A percentile compares a stretch with the other conserved stretches of the same genome.
These are phyloP conservation scores for Boletus mariae DNA, from an alignment of 1,284 basidiomycete species.

Conservation along the genomic window DNA sequence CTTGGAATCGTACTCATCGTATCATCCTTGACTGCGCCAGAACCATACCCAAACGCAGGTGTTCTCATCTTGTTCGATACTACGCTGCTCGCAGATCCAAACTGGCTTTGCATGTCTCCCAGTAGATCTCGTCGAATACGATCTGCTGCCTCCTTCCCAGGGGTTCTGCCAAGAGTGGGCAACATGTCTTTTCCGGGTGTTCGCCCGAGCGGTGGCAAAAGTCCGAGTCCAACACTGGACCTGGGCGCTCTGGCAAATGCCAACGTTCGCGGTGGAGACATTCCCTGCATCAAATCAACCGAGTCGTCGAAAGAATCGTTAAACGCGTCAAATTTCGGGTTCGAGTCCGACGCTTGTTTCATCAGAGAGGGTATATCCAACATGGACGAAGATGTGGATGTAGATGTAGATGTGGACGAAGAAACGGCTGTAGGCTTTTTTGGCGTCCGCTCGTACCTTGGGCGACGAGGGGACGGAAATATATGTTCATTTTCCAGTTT, in stretches of 20 bases:
- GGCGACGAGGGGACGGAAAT: constrained; percentile 38
- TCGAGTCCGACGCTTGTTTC: constrained; percentile 24
- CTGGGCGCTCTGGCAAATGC: constrained; percentile 74
- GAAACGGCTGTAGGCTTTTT: constrained; percentile 23
- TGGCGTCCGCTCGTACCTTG: constrained; percentile 31
- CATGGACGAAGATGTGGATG: constrained; percentile 28
- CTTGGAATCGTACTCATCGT: constrained; percentile 64
- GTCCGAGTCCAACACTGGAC: constrained; percentile 47
- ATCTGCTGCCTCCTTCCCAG: constrained; percentile 61
- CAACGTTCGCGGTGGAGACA: constrained; percentile 87
- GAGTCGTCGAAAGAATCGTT: constrained; percentile 60
- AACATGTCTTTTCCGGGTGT: constrained; percentile 55
- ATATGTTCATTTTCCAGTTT: constrained; percentile 58
- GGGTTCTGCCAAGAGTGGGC: constrained; percentile 56
- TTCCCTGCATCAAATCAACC: constrained; percentile 47
- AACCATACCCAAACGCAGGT: constrained; percentile 24
- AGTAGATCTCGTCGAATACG: constrained; percentile 63
- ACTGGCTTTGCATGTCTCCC: constrained; percentile 41
- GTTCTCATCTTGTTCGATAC: constrained; percentile 23
- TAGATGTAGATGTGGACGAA: constrained; percentile 28
- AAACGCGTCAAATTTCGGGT: constrained; percentile 39
- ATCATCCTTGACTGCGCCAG: constrained; percentile 38
- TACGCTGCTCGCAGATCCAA: constrained; percentile 15
- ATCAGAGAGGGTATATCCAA: constrained; percentile 27
- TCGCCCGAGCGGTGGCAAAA: constrained; percentile 52